These are phyloP conservation scores for Russula sp. DNA, from an alignment of 768 basidiomycete genomes.

Conservation along the genomic window DNA sequence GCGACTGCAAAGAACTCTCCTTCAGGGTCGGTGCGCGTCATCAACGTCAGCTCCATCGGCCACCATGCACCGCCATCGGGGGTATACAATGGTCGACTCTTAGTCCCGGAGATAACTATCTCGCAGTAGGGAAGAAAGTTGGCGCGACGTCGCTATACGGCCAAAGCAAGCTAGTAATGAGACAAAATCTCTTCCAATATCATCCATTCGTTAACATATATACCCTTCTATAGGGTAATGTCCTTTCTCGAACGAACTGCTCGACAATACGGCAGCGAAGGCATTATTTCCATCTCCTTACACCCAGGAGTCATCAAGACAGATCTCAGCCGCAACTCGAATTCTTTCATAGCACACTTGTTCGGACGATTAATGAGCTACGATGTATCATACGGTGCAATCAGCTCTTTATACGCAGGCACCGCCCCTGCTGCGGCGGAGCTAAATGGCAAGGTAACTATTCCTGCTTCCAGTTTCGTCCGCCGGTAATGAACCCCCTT, in stretches of 20 bases:
- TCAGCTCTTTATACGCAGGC: conserved; percentile 3
- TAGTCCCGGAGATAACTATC: not conserved
- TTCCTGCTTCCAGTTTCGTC: not conserved
- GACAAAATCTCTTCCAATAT: not conserved
- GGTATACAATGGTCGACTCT: not conserved
- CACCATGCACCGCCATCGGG: not conserved
- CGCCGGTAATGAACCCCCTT: not conserved
- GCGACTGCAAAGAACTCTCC: not conserved
- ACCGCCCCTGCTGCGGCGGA: conserved; percentile 5
- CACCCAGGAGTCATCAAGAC: conserved; percentile 3
- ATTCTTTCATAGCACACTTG: not conserved
- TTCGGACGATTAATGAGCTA: not conserved
- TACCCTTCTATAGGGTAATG: not conserved
- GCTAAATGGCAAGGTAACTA: conserved; percentile 11
- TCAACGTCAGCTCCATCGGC: conserved; percentile 3
- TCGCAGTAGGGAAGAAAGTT: conserved; percentile 1
- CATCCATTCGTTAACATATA: not conserved
- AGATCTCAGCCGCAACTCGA: not conserved
- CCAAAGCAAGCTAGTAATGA: conserved; percentile 11
- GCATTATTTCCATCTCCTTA: conserved; percentile 8
- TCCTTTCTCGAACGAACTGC: conserved; percentile 10
- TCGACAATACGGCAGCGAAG: conserved; percentile 3
- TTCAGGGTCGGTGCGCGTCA: conserved; percentile 2
- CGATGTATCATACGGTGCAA: not conserved
- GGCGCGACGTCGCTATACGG: not conserved